Evolutionary conservation across 2,329 filamentous ascomycete species (phyloP).

Genomic region (Fusarium sacchari): DNA sequence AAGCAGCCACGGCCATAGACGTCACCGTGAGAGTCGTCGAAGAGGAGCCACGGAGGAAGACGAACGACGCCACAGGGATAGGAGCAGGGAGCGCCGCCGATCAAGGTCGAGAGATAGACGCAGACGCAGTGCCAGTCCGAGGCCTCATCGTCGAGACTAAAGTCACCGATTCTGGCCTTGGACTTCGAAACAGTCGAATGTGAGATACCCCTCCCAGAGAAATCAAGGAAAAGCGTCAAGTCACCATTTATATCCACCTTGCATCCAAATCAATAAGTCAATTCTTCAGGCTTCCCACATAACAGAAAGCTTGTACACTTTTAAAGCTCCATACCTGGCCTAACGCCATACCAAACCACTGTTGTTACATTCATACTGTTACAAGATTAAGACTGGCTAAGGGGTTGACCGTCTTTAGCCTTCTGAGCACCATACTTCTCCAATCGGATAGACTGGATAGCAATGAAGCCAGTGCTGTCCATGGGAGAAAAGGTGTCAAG

Average conservation of each 20-base stretch:
- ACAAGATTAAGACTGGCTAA: conserved; percentile 24
- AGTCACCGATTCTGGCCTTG: not conserved
- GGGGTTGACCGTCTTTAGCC: conserved; percentile 48
- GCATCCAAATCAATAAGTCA: conserved; percentile 3
- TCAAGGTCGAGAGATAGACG: conserved; percentile 37
- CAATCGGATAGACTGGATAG: conserved; percentile 48
- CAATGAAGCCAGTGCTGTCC: conserved; percentile 75
- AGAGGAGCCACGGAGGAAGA: conserved; percentile 17
- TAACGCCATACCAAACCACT: conserved; percentile 27
- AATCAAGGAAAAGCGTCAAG: not conserved
- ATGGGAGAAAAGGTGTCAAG: conserved; percentile 72
- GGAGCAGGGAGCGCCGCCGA: conserved; percentile 36
- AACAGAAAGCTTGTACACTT: conserved; percentile 4
- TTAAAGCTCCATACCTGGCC: conserved; percentile 1
- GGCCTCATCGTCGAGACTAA: conserved; percentile 23
- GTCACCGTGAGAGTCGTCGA: conserved; percentile 15
- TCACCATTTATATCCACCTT: not conserved
- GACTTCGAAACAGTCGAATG: not conserved
- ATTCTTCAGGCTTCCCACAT: not conserved
- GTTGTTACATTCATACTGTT: conserved; percentile 12
- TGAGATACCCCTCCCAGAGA: conserved; percentile 22
- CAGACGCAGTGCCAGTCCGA: conserved; percentile 29
- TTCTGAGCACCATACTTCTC: conserved; percentile 57
- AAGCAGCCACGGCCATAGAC: conserved; percentile 27
- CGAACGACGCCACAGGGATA: conserved; percentile 27